These are phyloP conservation scores for Rosa persica DNA, from an alignment of 306 rosid genomes.

Conservation along the genomic window DNA sequence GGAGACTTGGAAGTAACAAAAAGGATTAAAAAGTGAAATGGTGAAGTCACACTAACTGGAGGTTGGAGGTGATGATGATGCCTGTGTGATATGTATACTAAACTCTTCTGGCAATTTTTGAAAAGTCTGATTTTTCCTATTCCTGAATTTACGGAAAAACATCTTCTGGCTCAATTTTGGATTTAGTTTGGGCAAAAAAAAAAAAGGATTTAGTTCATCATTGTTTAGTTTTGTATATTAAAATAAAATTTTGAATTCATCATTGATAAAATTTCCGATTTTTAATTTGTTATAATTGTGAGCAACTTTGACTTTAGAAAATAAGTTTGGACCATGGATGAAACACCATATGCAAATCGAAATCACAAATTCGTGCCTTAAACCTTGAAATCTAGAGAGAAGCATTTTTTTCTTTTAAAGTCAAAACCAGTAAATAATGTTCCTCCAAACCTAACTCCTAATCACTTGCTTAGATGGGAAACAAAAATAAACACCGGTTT, in stretches of 20 bases:
- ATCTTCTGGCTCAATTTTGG: not conserved
- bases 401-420: too few relatives aligned
- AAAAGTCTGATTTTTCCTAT: not conserved
- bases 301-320: too few relatives aligned
- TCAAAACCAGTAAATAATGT: too few relatives aligned
- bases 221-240: too few relatives aligned
- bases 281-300: too few relatives aligned
- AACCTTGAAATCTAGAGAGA: too few relatives aligned
- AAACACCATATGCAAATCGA: too few relatives aligned
- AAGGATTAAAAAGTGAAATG: not conserved
- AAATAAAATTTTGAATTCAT: too few relatives aligned
- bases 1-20: not conserved
- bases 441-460: not conserved
- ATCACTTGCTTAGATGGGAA: not conserved
- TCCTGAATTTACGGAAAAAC: constrained; percentile 10
- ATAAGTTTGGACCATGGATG: too few relatives aligned
- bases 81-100: constrained; percentile 19
- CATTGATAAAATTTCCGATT: too few relatives aligned
- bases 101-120: not conserved
- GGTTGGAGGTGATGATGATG: constrained; percentile 15
- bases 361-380: too few relatives aligned
- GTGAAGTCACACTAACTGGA: not conserved
- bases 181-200: too few relatives aligned
- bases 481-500: not conserved
- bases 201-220: not conserved